phyloP scores from a whole-genome alignment of 352 stramenopile genomes.

The Poterioochromonas sp. region DNA sequence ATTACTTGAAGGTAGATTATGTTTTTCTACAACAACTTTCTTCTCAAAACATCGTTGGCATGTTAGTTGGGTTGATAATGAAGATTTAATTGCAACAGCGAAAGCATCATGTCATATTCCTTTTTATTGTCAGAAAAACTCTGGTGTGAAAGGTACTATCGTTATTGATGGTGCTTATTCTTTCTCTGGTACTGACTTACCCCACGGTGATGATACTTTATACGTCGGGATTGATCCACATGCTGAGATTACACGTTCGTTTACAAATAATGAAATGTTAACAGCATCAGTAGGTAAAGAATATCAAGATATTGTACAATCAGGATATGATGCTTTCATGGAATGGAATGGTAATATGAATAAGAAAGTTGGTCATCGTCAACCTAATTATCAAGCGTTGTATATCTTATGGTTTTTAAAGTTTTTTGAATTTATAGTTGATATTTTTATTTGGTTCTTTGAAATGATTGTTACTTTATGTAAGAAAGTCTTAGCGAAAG shows the following conservation, averaged over 20 bases:
- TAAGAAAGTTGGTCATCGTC: neutral
- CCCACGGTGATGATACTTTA: constrained; percentile 16
- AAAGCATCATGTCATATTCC: constrained; percentile 7
- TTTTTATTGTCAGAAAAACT: constrained; percentile 25
- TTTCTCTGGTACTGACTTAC: constrained; percentile 5
- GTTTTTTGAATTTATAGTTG: constrained; percentile 20
- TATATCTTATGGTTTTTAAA: constrained; percentile 26
- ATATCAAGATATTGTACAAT: constrained; percentile 8
- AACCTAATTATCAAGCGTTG: constrained; percentile 16
- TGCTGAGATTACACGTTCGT: constrained; percentile 28
- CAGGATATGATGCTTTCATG: constrained; percentile 8
- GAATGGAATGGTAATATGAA: constrained; percentile 14
- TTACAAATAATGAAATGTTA: constrained; percentile 16
- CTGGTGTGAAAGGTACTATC: neutral
- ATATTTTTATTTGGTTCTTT: no score
- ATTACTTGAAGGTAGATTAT: neutral
- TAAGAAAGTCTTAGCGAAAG: no score
- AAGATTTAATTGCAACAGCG: neutral
- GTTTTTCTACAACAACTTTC: constrained; percentile 11
- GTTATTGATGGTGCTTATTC: constrained; percentile 20
- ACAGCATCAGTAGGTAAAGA: neutral
- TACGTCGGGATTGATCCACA: constrained; percentile 28
- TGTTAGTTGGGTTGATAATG: constrained; percentile 25
- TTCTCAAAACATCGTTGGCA: constrained; percentile 21
- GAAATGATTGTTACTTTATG: no score